Base-by-base conservation (phyloP, 495 filamentous ascomycete genomes). In the Aspergillus nanangensis region DNA sequence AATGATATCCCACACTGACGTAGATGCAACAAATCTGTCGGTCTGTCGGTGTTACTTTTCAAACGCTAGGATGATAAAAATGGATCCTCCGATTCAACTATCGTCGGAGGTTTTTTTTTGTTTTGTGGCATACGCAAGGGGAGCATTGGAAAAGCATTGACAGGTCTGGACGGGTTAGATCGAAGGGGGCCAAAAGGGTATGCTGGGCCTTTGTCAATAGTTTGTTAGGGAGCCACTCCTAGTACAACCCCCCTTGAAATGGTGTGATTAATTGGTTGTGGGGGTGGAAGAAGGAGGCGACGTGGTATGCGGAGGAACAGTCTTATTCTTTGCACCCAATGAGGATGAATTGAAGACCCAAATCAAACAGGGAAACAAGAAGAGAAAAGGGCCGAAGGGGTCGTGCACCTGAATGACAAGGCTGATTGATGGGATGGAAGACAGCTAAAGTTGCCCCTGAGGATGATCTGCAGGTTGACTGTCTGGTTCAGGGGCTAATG, bases 361-460 rank as follows among this genome's bases (percentile, higher is more conserved):
- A 29, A 29, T 5, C 25, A 11, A 36, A 5, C 8, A 13, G 17
- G 34, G 17, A 15, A 14, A 36, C 5, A 36, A 36, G 15, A 18
- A 36, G 14, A 36, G 14, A 36, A 36, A 18, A 36, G 34, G 17
- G 10, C 34, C 17, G 34, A 36, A 15, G 34, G 34, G 34, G 17
- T 5, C 34, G 17, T 14, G 34, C 21, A 37, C 20, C 20, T 18
- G 21, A 22, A 13, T 14, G n/a, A 35, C 41, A 15, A n/a, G 41
- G 41, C 41, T 39, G 37, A 39, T 39, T 13, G 41, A 36, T 36
- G 27, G 18, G 20, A 22, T 10, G 19, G 23, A 8, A 24, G 10
- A 20, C 18, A 10, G 41, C n/a, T n/a, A n/a, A 17, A 33, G 17
- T 33, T 44, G 33, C 32, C 38, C 42, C 42, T 45, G 42, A 45